Conservation (phyloP, 164 flowering plant species). For the Litsea cubeba region DNA sequence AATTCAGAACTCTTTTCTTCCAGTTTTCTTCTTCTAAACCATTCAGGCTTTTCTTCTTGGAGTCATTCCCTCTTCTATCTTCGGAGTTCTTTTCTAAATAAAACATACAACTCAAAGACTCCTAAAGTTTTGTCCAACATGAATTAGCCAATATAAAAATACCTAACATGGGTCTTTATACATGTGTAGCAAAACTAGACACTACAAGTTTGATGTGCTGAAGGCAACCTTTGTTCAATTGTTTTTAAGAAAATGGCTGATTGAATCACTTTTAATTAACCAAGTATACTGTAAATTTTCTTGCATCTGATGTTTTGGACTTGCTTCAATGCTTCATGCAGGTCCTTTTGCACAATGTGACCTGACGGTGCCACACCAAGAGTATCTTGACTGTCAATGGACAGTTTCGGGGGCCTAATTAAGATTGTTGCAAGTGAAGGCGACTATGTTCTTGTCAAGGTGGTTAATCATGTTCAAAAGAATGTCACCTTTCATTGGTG, state of each 20-base stretch:
- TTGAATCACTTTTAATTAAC: not conserved
- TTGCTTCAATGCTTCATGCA: slow-evolving; percentile 15
- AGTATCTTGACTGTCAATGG: slow-evolving; percentile 61
- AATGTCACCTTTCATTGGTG: slow-evolving; percentile 56
- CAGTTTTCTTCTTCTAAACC: no score
- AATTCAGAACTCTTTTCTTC: no score
- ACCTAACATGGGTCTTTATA: no score
- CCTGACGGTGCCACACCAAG: slow-evolving; percentile 58
- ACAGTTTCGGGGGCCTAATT: slow-evolving; percentile 55
- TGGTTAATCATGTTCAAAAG: slow-evolving; percentile 44
- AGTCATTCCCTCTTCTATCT: no score
- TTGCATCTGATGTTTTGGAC: not conserved
- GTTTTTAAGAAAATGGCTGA: not conserved
- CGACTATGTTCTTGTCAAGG: slow-evolving; percentile 48
- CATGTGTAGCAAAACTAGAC: slow-evolving; percentile 23
- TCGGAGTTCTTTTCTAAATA: no score
- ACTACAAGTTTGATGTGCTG: slow-evolving; percentile 31
- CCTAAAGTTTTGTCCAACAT: no score
- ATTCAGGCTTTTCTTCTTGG: no score
- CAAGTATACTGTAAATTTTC: not conserved
- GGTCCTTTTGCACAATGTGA: slow-evolving; percentile 50
- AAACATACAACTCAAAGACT: no score
- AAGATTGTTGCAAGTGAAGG: slow-evolving; percentile 57
- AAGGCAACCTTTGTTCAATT: not conserved
- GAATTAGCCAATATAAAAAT: no score